Base-by-base conservation (phyloP, 345 rosid species). In the Heritiera littoralis region DNA sequence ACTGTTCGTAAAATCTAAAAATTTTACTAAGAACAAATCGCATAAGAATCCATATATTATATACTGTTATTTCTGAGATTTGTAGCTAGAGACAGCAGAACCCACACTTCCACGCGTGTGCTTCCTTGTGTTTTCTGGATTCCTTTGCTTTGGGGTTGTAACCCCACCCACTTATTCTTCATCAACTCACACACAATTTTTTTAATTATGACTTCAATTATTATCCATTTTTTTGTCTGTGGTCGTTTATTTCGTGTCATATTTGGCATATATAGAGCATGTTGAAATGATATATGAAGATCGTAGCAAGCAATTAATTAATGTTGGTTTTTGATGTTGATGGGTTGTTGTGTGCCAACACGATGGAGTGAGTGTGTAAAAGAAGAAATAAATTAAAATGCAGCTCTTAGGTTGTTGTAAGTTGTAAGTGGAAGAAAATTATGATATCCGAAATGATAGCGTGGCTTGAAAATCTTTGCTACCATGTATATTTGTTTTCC, bases 321-420 rank as follows among this genome's bases (percentile, higher is more conserved):
- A 69, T 12, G 48, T n/a, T 30, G 43, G 49, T 30, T 18, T 8
- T 51, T 32, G 28, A 17, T 51, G 61, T 32, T 72, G 61, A 52
- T 52, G 30, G 46, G 30, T 18, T 30, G 60, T 8, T 72, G 46
- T 72, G 75, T 35, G 75, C 61, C 46, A 52, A 52, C 32, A 35
- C 10, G 23, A 72, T 48, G 0, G 41, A 28, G 38, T 10, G 46
- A 15, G 75, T 32, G 43, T 14, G n/a, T 17, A 28, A 23, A 7
- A 48, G 1, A 66, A 14, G 15, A 51, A 71, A n/a, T 9, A 69
- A 45, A 28, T 10, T 0, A 38, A 74, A 74, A 13, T 43, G 71
- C 64, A 5, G 49, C 76, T 72, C 76, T 55, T 54, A 35, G 61
- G 76, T 55, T 72, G 64, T 72, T 71, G 60, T 30, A 15, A 69